phyloP scores from a whole-genome alignment of 2,329 filamentous ascomycete genomes.

The Pseudogymnoascus sp. region DNA sequence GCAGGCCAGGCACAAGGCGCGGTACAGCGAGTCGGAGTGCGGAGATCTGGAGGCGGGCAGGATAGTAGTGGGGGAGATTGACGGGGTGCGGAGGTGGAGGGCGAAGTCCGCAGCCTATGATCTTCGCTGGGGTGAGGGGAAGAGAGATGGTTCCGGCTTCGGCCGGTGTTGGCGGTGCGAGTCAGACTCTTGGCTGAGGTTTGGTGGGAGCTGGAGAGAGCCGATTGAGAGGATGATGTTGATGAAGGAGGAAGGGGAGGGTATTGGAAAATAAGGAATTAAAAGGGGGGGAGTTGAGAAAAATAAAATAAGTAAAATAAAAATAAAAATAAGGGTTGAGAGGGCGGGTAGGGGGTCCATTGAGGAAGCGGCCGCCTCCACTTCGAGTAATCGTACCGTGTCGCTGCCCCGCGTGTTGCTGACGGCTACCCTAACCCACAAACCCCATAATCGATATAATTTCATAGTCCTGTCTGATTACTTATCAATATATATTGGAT shows the following conservation, averaged over 20 bases:
- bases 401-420: constrained; percentile 1
- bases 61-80: constrained; percentile 26
- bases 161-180: background rate
- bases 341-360: background rate
- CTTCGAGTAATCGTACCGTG: background rate
- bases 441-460: background rate
- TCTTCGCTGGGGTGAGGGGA: background rate
- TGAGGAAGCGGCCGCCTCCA: background rate
- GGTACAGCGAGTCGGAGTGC: background rate
- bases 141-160: background rate
- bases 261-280: background rate
- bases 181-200: background rate
- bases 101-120: constrained; percentile 13
- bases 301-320: background rate
- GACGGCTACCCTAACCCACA: constrained; percentile 4
- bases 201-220: background rate
- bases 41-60: constrained; percentile 4
- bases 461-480: background rate
- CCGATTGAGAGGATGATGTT: background rate
- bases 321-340: background rate
- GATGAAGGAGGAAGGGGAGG: background rate
- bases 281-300: background rate
- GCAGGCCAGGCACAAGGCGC: background rate
- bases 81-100: constrained; percentile 19
- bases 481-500: background rate